Evolutionary conservation across 1,139 yeast species (phyloP), one percentile per base, ranked within the genome.

Genomic region (Geotrichum carabidarum): DNA sequence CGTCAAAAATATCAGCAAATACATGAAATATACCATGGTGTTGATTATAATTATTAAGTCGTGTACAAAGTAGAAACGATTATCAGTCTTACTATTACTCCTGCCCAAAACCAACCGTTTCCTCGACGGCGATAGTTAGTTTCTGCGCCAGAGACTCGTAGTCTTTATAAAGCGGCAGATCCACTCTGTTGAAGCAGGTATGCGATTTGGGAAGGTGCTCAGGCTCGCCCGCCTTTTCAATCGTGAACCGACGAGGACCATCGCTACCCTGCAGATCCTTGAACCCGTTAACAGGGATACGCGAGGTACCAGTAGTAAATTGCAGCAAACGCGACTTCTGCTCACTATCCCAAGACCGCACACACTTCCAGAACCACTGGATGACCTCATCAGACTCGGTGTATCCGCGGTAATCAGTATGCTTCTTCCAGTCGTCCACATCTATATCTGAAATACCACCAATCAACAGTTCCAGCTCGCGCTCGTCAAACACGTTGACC

Each of bases 361-460:
- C 84, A 74, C 95, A 86, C 71, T 82, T 83, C 99, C 99, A 93
- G 80, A 93, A 93, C 98, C 98, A 93, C 75, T 90, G 95, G 62
- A 93, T 84, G 54, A 90, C 96, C 73, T 90, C 96, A 72, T 94
- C 99, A 62, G 82, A 83, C 73, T 93, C 99, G 69, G 90, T 94
- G 73, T 91, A 93, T 8, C 99, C 99, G 74, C 99, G 82, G 73
- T 93, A 93, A 71, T 93, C 99, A 32, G 99, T 93, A 71, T 93
- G 97, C 71, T 90, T 91, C 74, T 90, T 91, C 99, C 99, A 93
- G 74, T 93, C 99, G 63, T 90, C 97, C 58, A 90, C 86, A 71
- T 93, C 99, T 66, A 93, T 93, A 67, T 93, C 99, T 1, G 98
- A 95, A 68, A 93, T 84, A 70, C 99, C 99, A 69, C 99, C 99